Base-by-base conservation (phyloP, 441 rosid genomes). In the Mallotus japonicus region DNA sequence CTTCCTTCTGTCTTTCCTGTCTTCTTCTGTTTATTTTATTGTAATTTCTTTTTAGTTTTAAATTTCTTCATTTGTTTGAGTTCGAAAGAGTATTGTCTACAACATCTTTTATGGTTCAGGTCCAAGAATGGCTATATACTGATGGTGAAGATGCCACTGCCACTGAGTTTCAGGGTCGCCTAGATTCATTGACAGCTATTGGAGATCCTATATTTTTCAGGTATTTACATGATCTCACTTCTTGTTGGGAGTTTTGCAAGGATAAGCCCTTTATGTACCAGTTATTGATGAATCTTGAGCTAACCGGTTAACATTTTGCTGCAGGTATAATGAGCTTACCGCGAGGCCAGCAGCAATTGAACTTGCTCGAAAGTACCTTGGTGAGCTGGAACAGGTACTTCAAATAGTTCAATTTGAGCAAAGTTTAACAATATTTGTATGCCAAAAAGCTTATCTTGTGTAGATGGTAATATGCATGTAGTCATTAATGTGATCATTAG, bases 71-170 rank as follows among this genome's bases (percentile, higher is more conserved):
- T 60, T 64, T 65, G 55, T 55, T 47, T 49, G 60, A 70, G 47
- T 53, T 56, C 68, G 40, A 56, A 66, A 62, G 28, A 50, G 28
- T 37, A 16, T 62, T 46, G 42, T n/a, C 17, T 56, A 24, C 71
- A 40, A 13, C 40, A 63, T 76, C 22, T 34, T 76, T 54, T 76
- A 44, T 79, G 63, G 11, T 74, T 78, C 83, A 92, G 99, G 97
- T 84, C 75, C 97, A 96, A 86, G 98, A 96, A 19, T 96, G 99
- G 99, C 86, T 96, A 44, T 96, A 96, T 74, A 92, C 87, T 75
- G 99, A 96, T 37, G 99, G 98, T 12, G 99, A 90, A 70, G 98
- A 96, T 86, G 97, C 96, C 62, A 79, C 86, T 50, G 98, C 96
- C 34, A 71, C 81, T 19, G 89, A 89, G 89, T 96, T 90, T 73